A percentile compares a stretch with the other conserved stretches of the same genome.
Evolutionary conservation across 208 protist species (phyloP).

Genomic region (Leishmania tarentolae): DNA sequence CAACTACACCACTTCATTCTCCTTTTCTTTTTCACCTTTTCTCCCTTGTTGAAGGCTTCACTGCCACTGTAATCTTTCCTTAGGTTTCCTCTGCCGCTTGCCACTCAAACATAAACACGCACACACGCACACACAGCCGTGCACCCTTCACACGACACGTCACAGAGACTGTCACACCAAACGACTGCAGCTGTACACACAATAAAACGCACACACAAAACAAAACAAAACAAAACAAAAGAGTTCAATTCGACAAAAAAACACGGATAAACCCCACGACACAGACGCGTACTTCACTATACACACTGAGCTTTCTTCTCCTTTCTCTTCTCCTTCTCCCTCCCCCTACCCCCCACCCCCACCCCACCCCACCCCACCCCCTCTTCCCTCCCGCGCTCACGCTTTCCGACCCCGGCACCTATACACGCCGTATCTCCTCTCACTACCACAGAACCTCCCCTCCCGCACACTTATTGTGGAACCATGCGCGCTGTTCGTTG

Average conservation of each 20-base stretch:
- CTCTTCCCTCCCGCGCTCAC: background rate
- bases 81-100: background rate
- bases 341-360: no score
- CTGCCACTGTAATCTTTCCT: background rate
- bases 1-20: background rate
- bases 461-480: background rate
- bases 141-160: background rate
- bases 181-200: no score
- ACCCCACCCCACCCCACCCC: background rate
- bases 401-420: background rate
- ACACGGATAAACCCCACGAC: background rate
- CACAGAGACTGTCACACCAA: no score
- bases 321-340: no score
- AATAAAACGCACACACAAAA: background rate
- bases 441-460: background rate
- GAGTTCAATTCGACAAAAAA: no score
- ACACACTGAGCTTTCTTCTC: no score
- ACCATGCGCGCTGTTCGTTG: conserved; percentile 49
- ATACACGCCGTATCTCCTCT: background rate
- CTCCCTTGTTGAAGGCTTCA: background rate
- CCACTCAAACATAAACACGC: background rate
- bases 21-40: background rate
- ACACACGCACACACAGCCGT: background rate
- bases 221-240: no score
- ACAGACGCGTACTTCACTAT: background rate